These are phyloP conservation scores for Sonneratia caseolaris DNA, from an alignment of 345 rosid species.

Conservation along the genomic window DNA sequence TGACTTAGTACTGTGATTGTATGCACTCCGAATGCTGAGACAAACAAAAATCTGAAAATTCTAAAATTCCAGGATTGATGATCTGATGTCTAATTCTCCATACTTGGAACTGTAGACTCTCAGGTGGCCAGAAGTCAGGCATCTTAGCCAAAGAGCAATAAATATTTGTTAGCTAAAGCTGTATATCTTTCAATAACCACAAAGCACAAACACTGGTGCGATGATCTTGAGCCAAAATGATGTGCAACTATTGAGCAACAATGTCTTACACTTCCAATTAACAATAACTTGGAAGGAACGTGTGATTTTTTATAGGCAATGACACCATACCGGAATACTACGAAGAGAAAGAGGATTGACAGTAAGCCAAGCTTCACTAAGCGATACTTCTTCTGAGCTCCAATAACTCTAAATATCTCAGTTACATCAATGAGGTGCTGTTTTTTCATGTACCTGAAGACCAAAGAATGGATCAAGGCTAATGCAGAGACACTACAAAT, in stretches of 20 bases:
- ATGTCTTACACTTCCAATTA: neutral
- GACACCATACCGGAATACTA: constrained; percentile 55
- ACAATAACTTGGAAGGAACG: neutral
- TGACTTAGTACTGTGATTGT: neutral
- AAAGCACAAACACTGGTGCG: neutral
- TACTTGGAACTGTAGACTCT: constrained; percentile 14
- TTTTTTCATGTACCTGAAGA: constrained; percentile 42
- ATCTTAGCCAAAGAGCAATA: constrained; percentile 30
- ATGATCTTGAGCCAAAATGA: neutral
- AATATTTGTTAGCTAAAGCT: constrained; percentile 1
- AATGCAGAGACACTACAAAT: neutral
- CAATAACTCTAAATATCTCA: constrained; percentile 71
- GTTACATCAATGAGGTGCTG: constrained; percentile 80
- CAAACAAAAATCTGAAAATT: constrained; percentile 10
- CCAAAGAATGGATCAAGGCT: neutral
- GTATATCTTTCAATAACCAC: neutral
- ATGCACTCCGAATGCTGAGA: neutral
- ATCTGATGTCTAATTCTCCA: constrained; percentile 39
- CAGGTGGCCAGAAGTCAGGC: constrained; percentile 27
- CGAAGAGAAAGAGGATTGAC: constrained; percentile 44
- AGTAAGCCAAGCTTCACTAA: constrained; percentile 61
- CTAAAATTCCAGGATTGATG: constrained; percentile 33
- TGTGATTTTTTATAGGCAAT: neutral
- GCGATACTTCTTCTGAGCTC: constrained; percentile 52
- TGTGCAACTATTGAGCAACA: neutral